Evolutionary conservation across 495 filamentous ascomycete genomes (phyloP), one percentile per base, ranked within the genome.

Genomic region (Apiosordaria backusii): DNA sequence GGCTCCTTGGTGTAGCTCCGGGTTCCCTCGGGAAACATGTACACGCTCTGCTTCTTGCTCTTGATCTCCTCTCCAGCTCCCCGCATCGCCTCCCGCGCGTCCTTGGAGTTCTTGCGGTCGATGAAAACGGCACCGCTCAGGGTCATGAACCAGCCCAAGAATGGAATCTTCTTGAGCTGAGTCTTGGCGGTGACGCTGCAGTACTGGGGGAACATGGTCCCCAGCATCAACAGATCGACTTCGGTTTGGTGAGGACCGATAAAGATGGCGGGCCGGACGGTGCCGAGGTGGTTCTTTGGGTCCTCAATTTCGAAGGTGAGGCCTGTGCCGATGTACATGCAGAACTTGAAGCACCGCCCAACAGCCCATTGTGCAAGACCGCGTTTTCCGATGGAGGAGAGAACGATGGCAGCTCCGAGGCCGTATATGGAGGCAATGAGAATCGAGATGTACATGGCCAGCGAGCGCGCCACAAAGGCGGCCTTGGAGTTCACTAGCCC

Each of bases 61-160:
- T 82, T 85, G 79, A 99, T 98, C 75, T 92, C 88, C 26, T 85
- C 76, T 26, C 91, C 90, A 18, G 95, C 95, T 52, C 88, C 85
- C 62, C 89, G 85, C 82, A 99, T 97, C 2, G 92, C 93, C 65
- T 88, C 85, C 65, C 92, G 83, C n/a, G 95, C 92, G 54, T 88
- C 89, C 65, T 87, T 81, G 40, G 87, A 86, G 72, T 97, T 96
- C 59, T 84, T 82, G 70, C 95, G 89, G 74, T 99, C 92, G 79
- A 99, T 96, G 77, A 98, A 99, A 55, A 99, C 89, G 65, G 91
- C 91, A 60, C 92, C 91, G 52, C 87, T 91, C 22, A 98, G 83
- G 50, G 86, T 71, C 96, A 99, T 98, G 80, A 96, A 99, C 94
- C 92, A 97, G 61, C 95, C 95, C 54, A 99, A 81, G 74, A 99